phyloP scores from a whole-genome alignment of 495 filamentous ascomycete species.

The Hypomontagnella submonticulosa region DNA sequence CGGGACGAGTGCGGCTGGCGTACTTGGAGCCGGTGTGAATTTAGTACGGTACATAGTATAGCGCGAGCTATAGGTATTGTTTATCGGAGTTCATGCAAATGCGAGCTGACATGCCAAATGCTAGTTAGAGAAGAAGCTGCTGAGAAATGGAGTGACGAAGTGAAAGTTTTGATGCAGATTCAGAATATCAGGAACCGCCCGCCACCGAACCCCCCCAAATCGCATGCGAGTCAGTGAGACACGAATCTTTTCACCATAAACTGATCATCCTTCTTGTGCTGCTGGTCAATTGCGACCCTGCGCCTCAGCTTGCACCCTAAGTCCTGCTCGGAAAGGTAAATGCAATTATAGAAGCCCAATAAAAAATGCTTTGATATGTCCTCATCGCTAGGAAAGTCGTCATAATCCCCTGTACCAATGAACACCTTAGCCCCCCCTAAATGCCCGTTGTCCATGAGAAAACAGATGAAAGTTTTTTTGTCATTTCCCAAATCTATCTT shows the following conservation, averaged over 20 bases:
- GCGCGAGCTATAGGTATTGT: conserved; percentile 49
- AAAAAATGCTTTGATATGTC: conserved; percentile 40
- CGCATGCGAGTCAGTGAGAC: conserved; percentile 31
- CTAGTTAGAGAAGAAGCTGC: conserved; percentile 43
- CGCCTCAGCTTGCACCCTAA: conserved; percentile 43
- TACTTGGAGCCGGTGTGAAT: conserved; percentile 34
- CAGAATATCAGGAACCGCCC: conserved; percentile 36
- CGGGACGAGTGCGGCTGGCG: conserved; percentile 15
- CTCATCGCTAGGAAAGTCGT: conserved; percentile 42
- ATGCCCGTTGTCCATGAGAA: conserved; percentile 36
- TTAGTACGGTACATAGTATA: conserved; percentile 44
- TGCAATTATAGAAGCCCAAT: conserved; percentile 38
- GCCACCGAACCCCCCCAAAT: conserved; percentile 30
- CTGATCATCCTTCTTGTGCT: conserved; percentile 43
- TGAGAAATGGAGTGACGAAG: conserved; percentile 29
- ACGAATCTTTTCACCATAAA: conserved; percentile 34
- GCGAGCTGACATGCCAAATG: conserved; percentile 46
- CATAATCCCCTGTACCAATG: conserved; percentile 21
- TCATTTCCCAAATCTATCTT: conserved; percentile 50
- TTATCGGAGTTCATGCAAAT: conserved; percentile 49
- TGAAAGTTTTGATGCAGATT: conserved; percentile 37
- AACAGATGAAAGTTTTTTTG: conserved; percentile 44
- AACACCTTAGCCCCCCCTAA: conserved; percentile 28
- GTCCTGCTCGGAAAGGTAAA: conserved; percentile 42
- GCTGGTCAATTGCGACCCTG: conserved; percentile 43